Conservation (phyloP, 1,284 basidiomycete genomes). For the Psilocybe mexicana region DNA sequence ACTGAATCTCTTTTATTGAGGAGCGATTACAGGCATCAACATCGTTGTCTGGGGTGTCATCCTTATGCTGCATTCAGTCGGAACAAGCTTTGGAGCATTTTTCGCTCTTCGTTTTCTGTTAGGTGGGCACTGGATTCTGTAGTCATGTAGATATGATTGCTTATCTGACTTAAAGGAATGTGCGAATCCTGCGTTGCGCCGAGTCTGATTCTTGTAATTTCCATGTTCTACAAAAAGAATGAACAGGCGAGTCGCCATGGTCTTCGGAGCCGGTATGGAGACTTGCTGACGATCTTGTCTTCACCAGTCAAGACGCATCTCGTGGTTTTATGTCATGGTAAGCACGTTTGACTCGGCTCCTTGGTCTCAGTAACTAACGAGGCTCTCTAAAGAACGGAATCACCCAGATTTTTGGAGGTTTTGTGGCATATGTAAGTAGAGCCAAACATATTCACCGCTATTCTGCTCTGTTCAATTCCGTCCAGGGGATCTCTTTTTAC, state of each 20-base stretch:
- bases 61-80: constrained; percentile 61
- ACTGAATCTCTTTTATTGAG: background rate
- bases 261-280: background rate
- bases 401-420: constrained; percentile 65
- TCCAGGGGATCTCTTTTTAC: constrained; percentile 59
- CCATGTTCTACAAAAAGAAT: constrained; percentile 71
- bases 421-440: constrained; percentile 57
- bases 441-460: background rate
- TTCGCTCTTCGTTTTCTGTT: constrained; percentile 63
- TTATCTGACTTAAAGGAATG: constrained; percentile 49
- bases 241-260: constrained; percentile 48
- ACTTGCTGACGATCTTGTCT: background rate
- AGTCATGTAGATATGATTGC: background rate
- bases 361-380: background rate
- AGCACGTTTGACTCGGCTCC: constrained; percentile 10
- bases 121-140: constrained; percentile 36
- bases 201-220: constrained; percentile 61
- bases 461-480: background rate
- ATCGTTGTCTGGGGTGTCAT: constrained; percentile 63
- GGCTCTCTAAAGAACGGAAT: constrained; percentile 48
- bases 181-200: constrained; percentile 66
- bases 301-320: constrained; percentile 52
- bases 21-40: constrained; percentile 47
- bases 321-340: constrained; percentile 73
- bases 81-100: constrained; percentile 58